phyloP scores from a whole-genome alignment of 768 basidiomycete species.

The Boletus speciosus region DNA sequence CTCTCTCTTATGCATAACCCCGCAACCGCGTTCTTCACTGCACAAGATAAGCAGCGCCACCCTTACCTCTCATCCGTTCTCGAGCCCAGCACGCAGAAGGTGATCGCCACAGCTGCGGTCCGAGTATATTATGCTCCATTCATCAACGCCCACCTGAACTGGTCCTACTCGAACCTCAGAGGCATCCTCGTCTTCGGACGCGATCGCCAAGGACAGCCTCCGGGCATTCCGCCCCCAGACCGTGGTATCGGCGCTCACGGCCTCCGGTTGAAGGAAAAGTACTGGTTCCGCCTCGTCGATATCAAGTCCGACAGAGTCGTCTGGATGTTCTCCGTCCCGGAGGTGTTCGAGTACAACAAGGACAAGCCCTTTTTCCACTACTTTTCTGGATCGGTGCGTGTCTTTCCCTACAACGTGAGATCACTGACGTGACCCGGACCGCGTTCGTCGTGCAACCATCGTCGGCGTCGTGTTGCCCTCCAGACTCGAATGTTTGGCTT shows the following conservation, averaged over 20 bases:
- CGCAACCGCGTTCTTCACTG: slow-evolving; percentile 32
- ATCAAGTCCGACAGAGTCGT: slow-evolving; percentile 53
- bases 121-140: slow-evolving; percentile 63
- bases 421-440: not conserved
- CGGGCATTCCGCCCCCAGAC: slow-evolving; percentile 20
- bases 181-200: slow-evolving; percentile 57
- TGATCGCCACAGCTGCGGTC: slow-evolving; percentile 52
- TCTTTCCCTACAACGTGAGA: slow-evolving; percentile 3
- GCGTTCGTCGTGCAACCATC: too few relatives aligned
- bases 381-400: slow-evolving; percentile 77
- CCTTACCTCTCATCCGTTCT: slow-evolving; percentile 39
- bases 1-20: slow-evolving; percentile 30
- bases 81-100: slow-evolving; percentile 38
- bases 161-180: slow-evolving; percentile 58
- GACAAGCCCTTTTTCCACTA: slow-evolving; percentile 92
- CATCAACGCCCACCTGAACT: slow-evolving; percentile 43
- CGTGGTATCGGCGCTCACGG: slow-evolving; percentile 18
- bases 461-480: not conserved
- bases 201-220: slow-evolving; percentile 28
- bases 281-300: slow-evolving; percentile 68
- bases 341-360: slow-evolving; percentile 64
- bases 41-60: slow-evolving; percentile 38
- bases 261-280: slow-evolving; percentile 33
- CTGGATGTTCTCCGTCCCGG: slow-evolving; percentile 66
- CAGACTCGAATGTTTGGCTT: slow-evolving; percentile 50